A percentile compares a stretch with the other conserved stretches of the same genome.
Evolutionary conservation across 305 asterid genomes (phyloP).

Genomic region (Rubia balearica): DNA sequence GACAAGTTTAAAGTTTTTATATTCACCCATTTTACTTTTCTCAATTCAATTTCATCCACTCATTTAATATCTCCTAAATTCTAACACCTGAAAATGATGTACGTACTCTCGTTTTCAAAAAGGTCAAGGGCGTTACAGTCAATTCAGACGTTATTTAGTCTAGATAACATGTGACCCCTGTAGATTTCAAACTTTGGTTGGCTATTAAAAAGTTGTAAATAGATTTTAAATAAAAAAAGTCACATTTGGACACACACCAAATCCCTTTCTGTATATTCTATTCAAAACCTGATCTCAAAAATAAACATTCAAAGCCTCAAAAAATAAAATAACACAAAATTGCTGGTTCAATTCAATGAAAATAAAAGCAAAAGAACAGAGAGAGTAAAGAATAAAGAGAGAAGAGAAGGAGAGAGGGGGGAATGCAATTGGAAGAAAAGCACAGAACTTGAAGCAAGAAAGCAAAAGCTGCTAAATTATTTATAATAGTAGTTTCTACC

Average conservation of each 20-base stretch:
- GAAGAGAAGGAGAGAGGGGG: not conserved
- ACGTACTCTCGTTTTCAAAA: no score
- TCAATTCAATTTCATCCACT: no score
- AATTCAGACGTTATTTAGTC: not conserved
- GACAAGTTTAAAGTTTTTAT: no score
- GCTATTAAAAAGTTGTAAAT: constrained; percentile 12
- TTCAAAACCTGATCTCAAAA: constrained; percentile 2
- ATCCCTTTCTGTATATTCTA: constrained; percentile 2
- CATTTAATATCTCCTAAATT: no score
- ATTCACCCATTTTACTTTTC: no score
- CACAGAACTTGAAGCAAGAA: constrained; percentile 8
- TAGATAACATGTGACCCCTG: constrained; percentile 16
- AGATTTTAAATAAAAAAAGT: not conserved
- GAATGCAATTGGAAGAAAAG: not conserved
- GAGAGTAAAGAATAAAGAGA: constrained; percentile 4
- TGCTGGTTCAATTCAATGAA: not conserved
- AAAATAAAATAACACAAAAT: not conserved
- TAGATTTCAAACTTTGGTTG: constrained; percentile 21
- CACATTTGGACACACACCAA: constrained; percentile 4
- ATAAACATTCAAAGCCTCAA: constrained; percentile 16
- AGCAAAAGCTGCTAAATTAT: constrained; percentile 24
- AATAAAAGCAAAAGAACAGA: not conserved
- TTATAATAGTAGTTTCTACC: constrained; percentile 16
- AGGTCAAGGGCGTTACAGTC: constrained; percentile 10
- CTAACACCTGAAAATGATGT: no score